A percentile compares a stretch with the other conserved stretches of the same genome.
These are phyloP conservation scores for Prunus yedoensis DNA, from an alignment of 331 rosid species.

Conservation along the genomic window DNA sequence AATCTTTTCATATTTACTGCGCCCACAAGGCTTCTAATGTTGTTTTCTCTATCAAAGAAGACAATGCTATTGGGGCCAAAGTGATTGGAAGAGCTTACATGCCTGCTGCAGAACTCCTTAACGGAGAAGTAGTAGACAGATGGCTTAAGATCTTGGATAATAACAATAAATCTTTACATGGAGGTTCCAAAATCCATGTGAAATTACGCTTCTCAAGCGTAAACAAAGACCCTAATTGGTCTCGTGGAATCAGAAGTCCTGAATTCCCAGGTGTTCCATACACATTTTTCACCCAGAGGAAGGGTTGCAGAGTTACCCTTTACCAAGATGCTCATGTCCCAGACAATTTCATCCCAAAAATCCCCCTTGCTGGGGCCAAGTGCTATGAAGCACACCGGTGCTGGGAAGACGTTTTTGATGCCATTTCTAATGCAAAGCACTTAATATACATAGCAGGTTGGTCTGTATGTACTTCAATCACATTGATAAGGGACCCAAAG, in stretches of 20 bases:
- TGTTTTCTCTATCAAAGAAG: conserved; percentile 37
- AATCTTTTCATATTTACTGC: conserved; percentile 40
- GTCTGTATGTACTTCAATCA: conserved; percentile 42
- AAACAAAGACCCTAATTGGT: conserved; percentile 30
- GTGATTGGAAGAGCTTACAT: conserved; percentile 37
- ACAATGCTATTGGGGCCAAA: conserved; percentile 28
- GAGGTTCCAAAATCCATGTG: conserved; percentile 34
- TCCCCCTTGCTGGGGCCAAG: conserved; percentile 32
- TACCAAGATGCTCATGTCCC: conserved; percentile 57
- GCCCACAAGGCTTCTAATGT: conserved; percentile 40
- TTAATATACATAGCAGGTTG: conserved; percentile 52
- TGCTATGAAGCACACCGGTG: conserved; percentile 37
- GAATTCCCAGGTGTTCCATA: conserved; percentile 42
- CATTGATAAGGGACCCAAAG: conserved; percentile 30
- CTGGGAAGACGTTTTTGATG: conserved; percentile 52
- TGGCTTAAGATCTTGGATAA: conserved; percentile 34
- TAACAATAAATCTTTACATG: conserved; percentile 21
- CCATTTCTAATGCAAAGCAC: conserved; percentile 39
- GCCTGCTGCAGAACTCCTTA: conserved; percentile 25
- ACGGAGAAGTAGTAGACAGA: conserved; percentile 31
- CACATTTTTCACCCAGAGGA: conserved; percentile 45
- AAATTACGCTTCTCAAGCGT: conserved; percentile 25
- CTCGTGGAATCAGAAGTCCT: conserved; percentile 32
- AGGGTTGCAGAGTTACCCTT: conserved; percentile 47
- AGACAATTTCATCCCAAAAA: conserved; percentile 25